These are phyloP conservation scores for Fusarium pseudocircinatum DNA, from an alignment of 2,329 filamentous ascomycete genomes.

Conservation along the genomic window DNA sequence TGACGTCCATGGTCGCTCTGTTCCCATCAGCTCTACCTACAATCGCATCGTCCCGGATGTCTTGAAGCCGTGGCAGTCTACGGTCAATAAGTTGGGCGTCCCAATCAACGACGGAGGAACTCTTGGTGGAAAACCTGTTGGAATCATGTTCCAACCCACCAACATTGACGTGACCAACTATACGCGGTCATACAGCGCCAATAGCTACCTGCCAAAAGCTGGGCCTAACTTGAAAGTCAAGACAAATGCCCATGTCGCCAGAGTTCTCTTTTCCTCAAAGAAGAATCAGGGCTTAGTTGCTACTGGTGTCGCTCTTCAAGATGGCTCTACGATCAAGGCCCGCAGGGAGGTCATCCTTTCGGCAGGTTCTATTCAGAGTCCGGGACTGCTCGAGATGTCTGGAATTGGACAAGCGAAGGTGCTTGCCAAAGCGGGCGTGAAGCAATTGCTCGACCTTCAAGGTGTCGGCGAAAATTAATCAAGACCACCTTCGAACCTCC, in stretches of 20 bases:
- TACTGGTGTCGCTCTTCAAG: not conserved
- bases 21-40: not conserved
- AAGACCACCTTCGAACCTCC: not conserved
- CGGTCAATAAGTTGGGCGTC: not conserved
- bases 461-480: not conserved
- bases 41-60: not conserved
- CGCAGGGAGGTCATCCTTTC: not conserved
- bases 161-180: not conserved
- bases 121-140: not conserved
- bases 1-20: not conserved
- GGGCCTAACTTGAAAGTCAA: not conserved
- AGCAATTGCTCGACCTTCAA: not conserved
- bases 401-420: not conserved
- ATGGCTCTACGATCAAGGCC: not conserved
- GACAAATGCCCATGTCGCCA: not conserved
- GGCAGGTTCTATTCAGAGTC: not conserved
- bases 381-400: not conserved
- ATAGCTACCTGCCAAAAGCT: not conserved
- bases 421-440: fast-evolving
- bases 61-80: not conserved
- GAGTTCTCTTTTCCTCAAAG: not conserved
- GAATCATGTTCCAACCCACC: not conserved
- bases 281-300: not conserved
- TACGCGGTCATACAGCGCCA: not conserved
- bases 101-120: not conserved